Percentiles rank a stretch among this genome's conserved stretches.
phyloP scores from a whole-genome alignment of 1,139 yeast genomes.

The Lodderomyces pseudojiufengensis region DNA sequence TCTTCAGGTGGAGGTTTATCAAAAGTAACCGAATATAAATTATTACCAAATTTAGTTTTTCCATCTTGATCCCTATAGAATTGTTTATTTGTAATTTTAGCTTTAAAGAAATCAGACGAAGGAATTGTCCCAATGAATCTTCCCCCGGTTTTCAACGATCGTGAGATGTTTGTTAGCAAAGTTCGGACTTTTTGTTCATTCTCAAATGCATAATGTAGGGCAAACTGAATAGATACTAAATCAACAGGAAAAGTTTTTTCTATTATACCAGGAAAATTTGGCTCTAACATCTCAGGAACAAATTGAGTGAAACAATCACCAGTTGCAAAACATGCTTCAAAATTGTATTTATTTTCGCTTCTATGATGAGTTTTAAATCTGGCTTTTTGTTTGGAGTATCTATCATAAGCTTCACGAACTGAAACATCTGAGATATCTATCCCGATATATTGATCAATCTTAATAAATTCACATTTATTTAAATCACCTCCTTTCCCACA shows the following conservation, averaged over 20 bases:
- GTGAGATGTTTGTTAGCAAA: constrained; percentile 69
- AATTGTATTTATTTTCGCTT: constrained; percentile 47
- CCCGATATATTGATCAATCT: constrained; percentile 76
- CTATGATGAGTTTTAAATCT: constrained; percentile 31
- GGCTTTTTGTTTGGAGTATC: constrained; percentile 54
- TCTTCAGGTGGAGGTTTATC: constrained; percentile 69
- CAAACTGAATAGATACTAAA: constrained; percentile 83
- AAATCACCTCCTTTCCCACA: constrained; percentile 99
- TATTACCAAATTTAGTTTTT: constrained; percentile 72
- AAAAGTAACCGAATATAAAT: constrained; percentile 75
- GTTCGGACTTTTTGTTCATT: constrained; percentile 74
- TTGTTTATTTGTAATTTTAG: constrained; percentile 48
- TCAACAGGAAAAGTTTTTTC: constrained; percentile 81
- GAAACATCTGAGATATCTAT: constrained; percentile 90
- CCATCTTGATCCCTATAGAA: constrained; percentile 40
- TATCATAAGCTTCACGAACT: constrained; percentile 73
- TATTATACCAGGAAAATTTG: constrained; percentile 46
- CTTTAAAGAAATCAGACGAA: constrained; percentile 76
- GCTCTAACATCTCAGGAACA: constrained; percentile 69
- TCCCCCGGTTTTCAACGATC: constrained; percentile 78
- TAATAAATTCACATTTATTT: constrained; percentile 78
- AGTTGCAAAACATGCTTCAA: constrained; percentile 78
- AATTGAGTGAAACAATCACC: constrained; percentile 84
- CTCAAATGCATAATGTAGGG: constrained; percentile 92
- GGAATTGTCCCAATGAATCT: constrained; percentile 92